Evolutionary conservation across 2,329 filamentous ascomycete species (phyloP), one percentile per base, ranked within the genome.

Genomic region (Leptographium lundbergii): DNA sequence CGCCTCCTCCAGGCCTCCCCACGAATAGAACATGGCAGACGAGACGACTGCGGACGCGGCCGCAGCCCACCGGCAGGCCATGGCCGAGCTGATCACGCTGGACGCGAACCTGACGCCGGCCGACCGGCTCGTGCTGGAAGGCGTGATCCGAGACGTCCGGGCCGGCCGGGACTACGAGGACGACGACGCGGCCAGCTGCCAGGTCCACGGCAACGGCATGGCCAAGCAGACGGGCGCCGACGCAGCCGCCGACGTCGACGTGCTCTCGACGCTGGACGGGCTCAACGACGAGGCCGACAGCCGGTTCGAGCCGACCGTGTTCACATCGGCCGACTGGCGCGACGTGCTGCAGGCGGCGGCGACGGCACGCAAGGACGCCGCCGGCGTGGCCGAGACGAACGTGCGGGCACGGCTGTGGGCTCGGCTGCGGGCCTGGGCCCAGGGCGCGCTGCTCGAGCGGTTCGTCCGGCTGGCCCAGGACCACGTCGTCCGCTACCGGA

Each of bases 401-500:
- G 36, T 50, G 24, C 36, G 34, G 25, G 58, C 56, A 45, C 57
- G 57, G 4, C 3, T 32, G 19, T n/a, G 53, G 36, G 66, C 67
- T 1, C 69, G 73, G 6, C 61, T 81, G 53, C 72, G 79, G 67
- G 70, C 71, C 48, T 76, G 77, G 62, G 29, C 86, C 2, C 72
- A 80, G 67, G 70, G 70, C 45, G 75, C 77, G 60, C 24, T 86
- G 3, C 71, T 89, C 22, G 73, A 77, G 48, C 81, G 84, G 0
- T 89, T 88, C 68, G 72, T 84, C 54, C 69, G 71, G 17, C 71
- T 77, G 66, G 86, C 81, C 1, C 75, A 74, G 50, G 70, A 68
- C 2, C 42, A 63, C 34, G 69, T 85, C 25, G 84, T 87, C 11
- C 84, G 87, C 17, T 74, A 81, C 60, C 77, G 82, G 59, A 87